phyloP scores from a whole-genome alignment of 2,329 filamentous ascomycete genomes.

The Rutstroemia sp. region DNA sequence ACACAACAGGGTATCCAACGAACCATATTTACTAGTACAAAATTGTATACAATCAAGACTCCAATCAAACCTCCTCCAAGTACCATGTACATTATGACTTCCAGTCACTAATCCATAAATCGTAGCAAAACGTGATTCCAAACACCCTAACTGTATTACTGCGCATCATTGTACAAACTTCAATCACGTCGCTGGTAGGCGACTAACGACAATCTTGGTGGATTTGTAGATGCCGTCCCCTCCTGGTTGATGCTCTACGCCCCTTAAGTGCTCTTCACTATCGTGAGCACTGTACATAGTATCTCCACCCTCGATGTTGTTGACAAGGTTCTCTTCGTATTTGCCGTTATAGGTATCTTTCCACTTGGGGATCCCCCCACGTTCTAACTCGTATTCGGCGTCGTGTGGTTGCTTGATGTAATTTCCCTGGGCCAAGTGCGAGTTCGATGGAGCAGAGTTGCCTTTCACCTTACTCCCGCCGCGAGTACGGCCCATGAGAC shows the following conservation, averaged over 20 bases:
- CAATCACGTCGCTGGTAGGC: background rate
- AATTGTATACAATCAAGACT: too few species aligned
- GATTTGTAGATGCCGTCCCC: background rate
- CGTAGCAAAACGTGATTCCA: too few species aligned
- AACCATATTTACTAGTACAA: too few species aligned
- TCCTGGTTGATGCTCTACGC: background rate
- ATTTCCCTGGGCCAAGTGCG: background rate
- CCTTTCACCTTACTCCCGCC: background rate
- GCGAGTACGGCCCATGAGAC: background rate
- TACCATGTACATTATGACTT: too few species aligned
- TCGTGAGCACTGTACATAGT: background rate
- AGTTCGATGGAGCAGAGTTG: background rate
- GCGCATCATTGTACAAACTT: too few species aligned
- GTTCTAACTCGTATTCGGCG: background rate
- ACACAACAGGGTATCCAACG: too few species aligned
- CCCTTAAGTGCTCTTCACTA: constrained; percentile 3
- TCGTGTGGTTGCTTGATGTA: background rate
- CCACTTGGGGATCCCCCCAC: background rate
- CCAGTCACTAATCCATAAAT: too few species aligned
- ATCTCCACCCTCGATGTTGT: background rate
- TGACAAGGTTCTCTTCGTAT: background rate
- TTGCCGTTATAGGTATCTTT: constrained; percentile 1
- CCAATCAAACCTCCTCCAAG: too few species aligned
- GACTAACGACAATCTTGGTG: background rate
- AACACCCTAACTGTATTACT: too few species aligned